Evolutionary conservation across 805 yeast species (phyloP).

Genomic region (Barnettozyma siamensis): DNA sequence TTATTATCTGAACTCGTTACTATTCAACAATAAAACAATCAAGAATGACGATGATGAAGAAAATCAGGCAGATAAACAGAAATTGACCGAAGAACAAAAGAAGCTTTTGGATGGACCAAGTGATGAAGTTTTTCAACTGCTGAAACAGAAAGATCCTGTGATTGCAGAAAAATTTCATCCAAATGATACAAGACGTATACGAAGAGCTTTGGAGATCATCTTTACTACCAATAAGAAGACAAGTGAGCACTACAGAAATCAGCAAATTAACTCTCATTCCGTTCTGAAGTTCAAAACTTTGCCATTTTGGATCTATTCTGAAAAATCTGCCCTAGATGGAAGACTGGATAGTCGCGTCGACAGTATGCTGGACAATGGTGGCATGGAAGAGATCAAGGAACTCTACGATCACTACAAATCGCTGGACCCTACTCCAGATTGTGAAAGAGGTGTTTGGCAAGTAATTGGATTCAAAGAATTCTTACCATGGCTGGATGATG

Average conservation of each 20-base stretch:
- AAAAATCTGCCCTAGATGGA: conserved; percentile 46
- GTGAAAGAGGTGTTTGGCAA: conserved; percentile 83
- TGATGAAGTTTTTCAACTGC: conserved; percentile 40
- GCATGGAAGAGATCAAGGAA: conserved; percentile 59
- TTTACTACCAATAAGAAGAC: conserved; percentile 61
- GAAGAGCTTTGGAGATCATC: conserved; percentile 77
- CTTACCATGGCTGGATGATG: conserved; percentile 54
- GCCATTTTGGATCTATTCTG: conserved; percentile 78
- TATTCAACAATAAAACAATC: conserved; percentile 66
- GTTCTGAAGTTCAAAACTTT: conserved; percentile 55
- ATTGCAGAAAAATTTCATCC: conserved; percentile 87
- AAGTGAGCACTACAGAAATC: conserved; percentile 64
- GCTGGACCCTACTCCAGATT: conserved; percentile 36
- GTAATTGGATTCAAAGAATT: conserved; percentile 93
- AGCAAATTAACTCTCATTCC: conserved; percentile 40
- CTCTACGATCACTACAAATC: conserved; percentile 42
- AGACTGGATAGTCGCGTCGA: conserved; percentile 81
- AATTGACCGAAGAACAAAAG: conserved; percentile 29
- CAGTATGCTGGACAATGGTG: conserved; percentile 70
- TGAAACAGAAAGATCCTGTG: conserved; percentile 57
- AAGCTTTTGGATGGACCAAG: conserved; percentile 51
- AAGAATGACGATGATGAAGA: conserved; percentile 23
- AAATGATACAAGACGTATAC: conserved; percentile 71
- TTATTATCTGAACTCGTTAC: conserved; percentile 75
- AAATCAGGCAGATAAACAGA: conserved; percentile 1